Conservation (phyloP, 2,329 filamentous ascomycete species). For the Verticillium dahliae region DNA sequence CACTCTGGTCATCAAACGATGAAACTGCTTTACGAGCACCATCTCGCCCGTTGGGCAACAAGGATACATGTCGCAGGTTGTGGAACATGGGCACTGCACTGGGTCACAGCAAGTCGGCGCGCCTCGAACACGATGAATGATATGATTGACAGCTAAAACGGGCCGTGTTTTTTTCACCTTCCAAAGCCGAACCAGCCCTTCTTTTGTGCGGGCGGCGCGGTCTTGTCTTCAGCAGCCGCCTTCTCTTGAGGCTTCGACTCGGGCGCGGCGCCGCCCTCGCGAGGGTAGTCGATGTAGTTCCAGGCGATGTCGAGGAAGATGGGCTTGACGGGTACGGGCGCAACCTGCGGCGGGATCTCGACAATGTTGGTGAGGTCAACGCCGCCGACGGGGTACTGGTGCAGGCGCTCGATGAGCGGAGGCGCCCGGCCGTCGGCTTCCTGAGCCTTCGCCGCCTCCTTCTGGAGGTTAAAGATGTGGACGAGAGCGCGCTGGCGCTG, state of each 20-base stretch:
- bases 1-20: too few species aligned
- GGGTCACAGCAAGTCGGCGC: background rate
- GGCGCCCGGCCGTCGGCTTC: slow-evolving; percentile 33
- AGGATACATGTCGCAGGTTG: background rate
- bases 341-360: slow-evolving; percentile 76
- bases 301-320: slow-evolving; percentile 94
- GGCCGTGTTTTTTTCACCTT: slow-evolving; percentile 23
- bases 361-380: slow-evolving; percentile 78
- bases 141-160: background rate
- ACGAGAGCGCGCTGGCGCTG: slow-evolving; percentile 81
- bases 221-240: slow-evolving; percentile 18
- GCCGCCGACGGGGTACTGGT: slow-evolving; percentile 64
- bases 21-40: too few species aligned
- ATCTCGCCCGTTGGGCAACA: background rate
- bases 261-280: slow-evolving; percentile 34
- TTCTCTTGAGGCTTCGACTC: slow-evolving; percentile 17
- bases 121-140: background rate
- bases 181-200: slow-evolving; percentile 75
- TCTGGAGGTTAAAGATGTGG: slow-evolving; percentile 64
- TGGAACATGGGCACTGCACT: background rate
- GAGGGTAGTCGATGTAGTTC: slow-evolving; percentile 94
- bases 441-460: slow-evolving; percentile 30
- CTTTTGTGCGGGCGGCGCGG: slow-evolving; percentile 43
- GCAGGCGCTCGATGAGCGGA: slow-evolving; percentile 68
- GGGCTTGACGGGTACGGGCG: slow-evolving; percentile 84